Base-by-base conservation (phyloP, 1,139 yeast species). In the Suhomyces maxii region DNA sequence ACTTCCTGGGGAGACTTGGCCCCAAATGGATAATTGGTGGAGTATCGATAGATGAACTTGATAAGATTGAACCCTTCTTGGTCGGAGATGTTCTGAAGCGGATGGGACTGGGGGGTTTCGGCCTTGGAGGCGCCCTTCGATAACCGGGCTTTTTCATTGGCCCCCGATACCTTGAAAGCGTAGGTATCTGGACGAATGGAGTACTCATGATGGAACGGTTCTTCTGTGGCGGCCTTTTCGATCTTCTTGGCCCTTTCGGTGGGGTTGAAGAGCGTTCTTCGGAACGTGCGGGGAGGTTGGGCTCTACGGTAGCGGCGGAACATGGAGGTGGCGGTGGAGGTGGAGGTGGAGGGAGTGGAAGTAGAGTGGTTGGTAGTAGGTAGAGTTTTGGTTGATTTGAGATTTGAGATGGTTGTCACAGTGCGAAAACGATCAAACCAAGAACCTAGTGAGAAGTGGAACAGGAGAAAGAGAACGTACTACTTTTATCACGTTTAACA, bases 141-240 rank as follows among this genome's bases (percentile, higher is more conserved):
- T 25, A 40, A 44, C 42, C 45, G 35, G 14, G 47, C 47, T 14
- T 45, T 53, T 41, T 65, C 69, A 35, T 60, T 59, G 37, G 63
- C 56, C 2, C 61, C 63, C 2, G 71, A 63, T 1, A 71, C 76
- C 50, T 73, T 73, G 56, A 75, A 75, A 9, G 79, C 77, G 61
- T 68, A 75, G 0, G 78, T 73, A 49, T 74, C 79, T 18, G 80
- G 80, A 36, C 77, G 59, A 44, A 75, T 73, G 28, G 80, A 75
- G 53, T 75, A 75, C 50, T 75, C 80, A 53, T 74, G 79, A 48
- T 68, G 68, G 45, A 64, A 63, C 26, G 64, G 65, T 12, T 60
- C 63, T 28, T 63, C 64, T 10, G 57, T 57, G 18, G 63, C 63
- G 26, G 60, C 59, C 41, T 57, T 47, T 37, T 53, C 45, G 7